Base-by-base conservation (phyloP, 129 eudicot species). In the Kitagawia praeruptora region DNA sequence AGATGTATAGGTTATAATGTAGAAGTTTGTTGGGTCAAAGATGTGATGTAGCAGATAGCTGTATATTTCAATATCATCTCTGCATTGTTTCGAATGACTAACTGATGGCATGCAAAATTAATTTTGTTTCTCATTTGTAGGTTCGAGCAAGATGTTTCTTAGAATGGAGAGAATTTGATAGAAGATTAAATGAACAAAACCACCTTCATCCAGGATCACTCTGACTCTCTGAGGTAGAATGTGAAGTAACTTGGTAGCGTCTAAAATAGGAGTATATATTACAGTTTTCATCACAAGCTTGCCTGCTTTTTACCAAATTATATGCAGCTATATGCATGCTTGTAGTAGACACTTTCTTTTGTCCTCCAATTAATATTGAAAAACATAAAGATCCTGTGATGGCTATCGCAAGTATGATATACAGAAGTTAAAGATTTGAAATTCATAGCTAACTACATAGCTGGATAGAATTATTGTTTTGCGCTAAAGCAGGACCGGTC, bases 101-200 rank as follows among this genome's bases (percentile, higher is more conserved):
- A 41, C 47, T 40, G 31, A 39, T 4, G 76, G 25, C 6, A 8
- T 40, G 48, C 51, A 21, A 72, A 19, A 15, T 0, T 16, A 11
- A 5, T 9, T 23, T 11, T 21, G 34, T 72, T 42, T 40, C 25
- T 2, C n/a, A 23, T 27, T 47, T 74, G 51, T 15, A 74, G 77
- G 77, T 74, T 74, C 77, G 77, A 41, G 61, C 77, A 46, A 74
- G 77, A 28, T 74, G 77, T 74, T 74, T 46, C 51, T 28, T 34
- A 4, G 77, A 74, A 47, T 74, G 77, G 77, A 41, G 41, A 45
- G 61, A 74, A 74, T 28, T 74, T 46, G 77, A 74, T 13, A 27
- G 61, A 27, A 74, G 77, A 46, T 46, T 74, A 41, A 27, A 14
- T 34, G 23, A 46, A 45, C 34, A 73, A 47, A 73, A 73, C 15